Percentiles rank a stretch among this genome's conserved stretches.
phyloP scores from a whole-genome alignment of 176 grass and related monocot species.

The Otatea glauca region DNA sequence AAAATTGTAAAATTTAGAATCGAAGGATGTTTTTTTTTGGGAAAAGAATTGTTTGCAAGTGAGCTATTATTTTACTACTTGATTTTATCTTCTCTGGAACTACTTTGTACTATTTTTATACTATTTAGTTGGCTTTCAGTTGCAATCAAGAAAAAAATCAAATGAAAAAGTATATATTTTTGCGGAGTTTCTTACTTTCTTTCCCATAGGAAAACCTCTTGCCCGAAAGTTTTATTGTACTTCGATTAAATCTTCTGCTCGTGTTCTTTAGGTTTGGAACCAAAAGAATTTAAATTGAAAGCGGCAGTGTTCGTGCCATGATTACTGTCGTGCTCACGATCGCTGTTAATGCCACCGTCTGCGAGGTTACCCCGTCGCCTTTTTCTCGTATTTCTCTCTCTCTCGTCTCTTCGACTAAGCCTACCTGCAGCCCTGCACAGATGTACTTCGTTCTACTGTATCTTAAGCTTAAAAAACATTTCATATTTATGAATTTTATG shows the following conservation, averaged over 20 bases:
- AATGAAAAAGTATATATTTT: neutral
- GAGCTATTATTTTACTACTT: too few relatives aligned
- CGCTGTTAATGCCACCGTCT: neutral
- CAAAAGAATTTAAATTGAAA: neutral
- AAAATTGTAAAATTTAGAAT: too few relatives aligned
- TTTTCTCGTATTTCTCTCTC: neutral
- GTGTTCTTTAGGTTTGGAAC: neutral
- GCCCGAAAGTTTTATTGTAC: neutral
- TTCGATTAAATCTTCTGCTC: neutral
- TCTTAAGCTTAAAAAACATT: neutral
- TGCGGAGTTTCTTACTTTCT: neutral
- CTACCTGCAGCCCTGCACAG: too few relatives aligned
- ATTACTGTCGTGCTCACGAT: constrained; percentile 44
- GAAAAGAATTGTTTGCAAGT: too few relatives aligned
- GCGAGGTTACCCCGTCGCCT: constrained; percentile 36
- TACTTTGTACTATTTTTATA: too few relatives aligned
- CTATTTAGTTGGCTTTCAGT: too few relatives aligned
- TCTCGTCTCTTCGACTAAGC: neutral
- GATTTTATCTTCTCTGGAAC: too few relatives aligned
- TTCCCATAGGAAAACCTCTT: neutral
- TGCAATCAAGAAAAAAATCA: too few relatives aligned
- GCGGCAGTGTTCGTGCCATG: constrained; percentile 49
- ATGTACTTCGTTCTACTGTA: neutral
- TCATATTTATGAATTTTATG: too few relatives aligned
- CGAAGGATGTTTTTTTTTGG: too few relatives aligned